phyloP scores from a whole-genome alignment of 2,329 filamentous ascomycete species.

The Botrytis medusae region DNA sequence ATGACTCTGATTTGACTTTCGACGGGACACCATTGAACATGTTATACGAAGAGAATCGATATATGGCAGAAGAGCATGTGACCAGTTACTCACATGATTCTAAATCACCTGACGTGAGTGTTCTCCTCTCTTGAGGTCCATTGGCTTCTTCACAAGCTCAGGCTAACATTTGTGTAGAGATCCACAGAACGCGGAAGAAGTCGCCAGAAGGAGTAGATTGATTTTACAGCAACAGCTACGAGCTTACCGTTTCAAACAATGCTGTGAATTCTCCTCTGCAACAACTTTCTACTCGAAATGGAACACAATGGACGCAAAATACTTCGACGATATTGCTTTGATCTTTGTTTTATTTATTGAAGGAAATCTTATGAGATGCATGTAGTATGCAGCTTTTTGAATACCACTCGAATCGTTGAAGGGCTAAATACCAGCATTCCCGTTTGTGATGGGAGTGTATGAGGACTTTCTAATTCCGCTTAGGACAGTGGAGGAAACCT shows the following conservation, averaged over 20 bases:
- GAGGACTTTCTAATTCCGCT: not conserved
- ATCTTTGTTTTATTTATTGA: not conserved
- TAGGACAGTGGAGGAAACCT: not conserved
- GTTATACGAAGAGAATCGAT: constrained; percentile 37
- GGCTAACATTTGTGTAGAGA: constrained; percentile 6
- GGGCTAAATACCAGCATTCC: not conserved
- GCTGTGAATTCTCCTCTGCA: not conserved
- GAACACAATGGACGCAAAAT: not conserved
- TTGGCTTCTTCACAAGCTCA: no score
- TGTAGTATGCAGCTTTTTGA: not conserved
- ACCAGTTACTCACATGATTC: not conserved
- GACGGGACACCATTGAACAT: constrained; percentile 38
- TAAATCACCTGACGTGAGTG: not conserved
- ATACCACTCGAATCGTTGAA: not conserved
- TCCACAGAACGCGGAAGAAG: constrained; percentile 17
- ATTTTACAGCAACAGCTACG: not conserved
- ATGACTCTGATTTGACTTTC: constrained; percentile 37
- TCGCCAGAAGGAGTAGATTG: constrained; percentile 1
- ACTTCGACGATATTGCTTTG: not conserved
- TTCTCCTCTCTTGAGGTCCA: not conserved
- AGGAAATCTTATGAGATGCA: no score
- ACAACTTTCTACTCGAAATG: not conserved
- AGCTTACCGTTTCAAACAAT: not conserved
- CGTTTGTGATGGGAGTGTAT: not conserved
- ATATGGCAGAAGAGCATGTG: constrained; percentile 28